Conservation (phyloP, 768 basidiomycete genomes). For the Russula griseocarnosa region DNA sequence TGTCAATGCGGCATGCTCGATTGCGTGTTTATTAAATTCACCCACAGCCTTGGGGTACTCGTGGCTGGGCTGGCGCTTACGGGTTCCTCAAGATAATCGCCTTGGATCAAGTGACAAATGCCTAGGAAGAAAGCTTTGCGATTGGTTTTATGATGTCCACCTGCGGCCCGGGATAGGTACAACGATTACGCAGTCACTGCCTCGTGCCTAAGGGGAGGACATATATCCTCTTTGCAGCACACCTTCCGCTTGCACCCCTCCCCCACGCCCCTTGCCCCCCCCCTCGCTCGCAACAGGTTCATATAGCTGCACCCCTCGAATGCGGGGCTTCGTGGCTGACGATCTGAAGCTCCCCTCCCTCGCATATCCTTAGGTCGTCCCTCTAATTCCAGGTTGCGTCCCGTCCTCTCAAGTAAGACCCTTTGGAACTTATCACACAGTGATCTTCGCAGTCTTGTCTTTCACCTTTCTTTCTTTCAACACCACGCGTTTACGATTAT, state of each 20-base stretch:
- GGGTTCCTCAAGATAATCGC: constrained; percentile 19
- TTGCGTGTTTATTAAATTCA: background rate
- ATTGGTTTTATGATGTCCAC: constrained; percentile 16
- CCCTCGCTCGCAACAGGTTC: constrained; percentile 21
- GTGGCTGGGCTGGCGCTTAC: constrained; percentile 13
- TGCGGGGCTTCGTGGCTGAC: constrained; percentile 26
- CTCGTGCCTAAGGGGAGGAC: constrained; percentile 28
- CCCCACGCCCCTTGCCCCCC: constrained; percentile 17
- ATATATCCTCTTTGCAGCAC: constrained; percentile 20
- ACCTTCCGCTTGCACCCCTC: constrained; percentile 5
- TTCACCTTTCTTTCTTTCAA: constrained; percentile 4
- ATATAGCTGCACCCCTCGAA: constrained; percentile 26
- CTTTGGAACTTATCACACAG: constrained; percentile 1
- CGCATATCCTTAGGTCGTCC: constrained; percentile 3
- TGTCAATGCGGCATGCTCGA: background rate
- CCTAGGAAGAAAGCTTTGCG: constrained; percentile 11
- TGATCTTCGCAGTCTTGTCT: constrained; percentile 6
- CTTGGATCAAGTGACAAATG: constrained; percentile 26
- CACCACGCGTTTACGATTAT: constrained; percentile 16
- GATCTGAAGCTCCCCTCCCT: constrained; percentile 11
- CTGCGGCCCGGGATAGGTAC: constrained; percentile 22
- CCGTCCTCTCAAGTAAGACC: background rate
- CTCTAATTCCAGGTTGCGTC: constrained; percentile 16
- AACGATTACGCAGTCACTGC: constrained; percentile 24
- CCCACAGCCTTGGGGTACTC: constrained; percentile 1